Evolutionary conservation across 208 protist genomes (phyloP), one percentile per base, ranked within the genome.

Genomic region (Giardia muris): DNA sequence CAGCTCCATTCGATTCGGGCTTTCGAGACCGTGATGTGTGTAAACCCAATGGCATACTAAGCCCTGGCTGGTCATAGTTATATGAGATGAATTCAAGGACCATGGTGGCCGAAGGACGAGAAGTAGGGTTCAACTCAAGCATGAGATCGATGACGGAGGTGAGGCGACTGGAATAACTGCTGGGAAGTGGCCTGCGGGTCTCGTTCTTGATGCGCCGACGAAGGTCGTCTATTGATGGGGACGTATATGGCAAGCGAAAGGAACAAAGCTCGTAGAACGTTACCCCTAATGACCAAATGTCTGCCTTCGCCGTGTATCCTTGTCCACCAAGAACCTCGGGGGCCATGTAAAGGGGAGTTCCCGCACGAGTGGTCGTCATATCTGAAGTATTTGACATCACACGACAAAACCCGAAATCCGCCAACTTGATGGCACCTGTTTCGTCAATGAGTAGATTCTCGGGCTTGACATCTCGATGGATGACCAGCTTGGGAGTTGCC

Each of bases 281-380:
- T 10, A 4, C 94, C 43, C 97, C 97, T 43, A 98, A 93, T 0
- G 96, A 95, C 97, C 97, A 98, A 67, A 98, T 92, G 93, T 98
- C 97, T 92, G 95, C 96, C 93, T 96, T 97, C 92, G 95, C 97
- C 93, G 96, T 97, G 95, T 96, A 97, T 47, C 93, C 89, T 93
- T 96, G 96, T 94, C 96, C 94, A 0, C 96, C 95, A 10, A 97
- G 93, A 94, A 98, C 96, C 93, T 98, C 97, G 0, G 97, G 97
- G 0, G 96, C 97, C 0, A 98, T 96, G 93, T 98, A 98, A 92
- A 89, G 42, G 19, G 86, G 86, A 45, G 86, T 89, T 43, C 86
- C 86, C 19, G 42, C 86, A 45, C 42, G n/a, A 4, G 86, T 89
- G n/a, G 4, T 43, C 19, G 86, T 43, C 4, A 45, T 4, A 4